These are phyloP conservation scores for Pyrus bretschneideri DNA, from an alignment of 306 rosid species.

Conservation along the genomic window DNA sequence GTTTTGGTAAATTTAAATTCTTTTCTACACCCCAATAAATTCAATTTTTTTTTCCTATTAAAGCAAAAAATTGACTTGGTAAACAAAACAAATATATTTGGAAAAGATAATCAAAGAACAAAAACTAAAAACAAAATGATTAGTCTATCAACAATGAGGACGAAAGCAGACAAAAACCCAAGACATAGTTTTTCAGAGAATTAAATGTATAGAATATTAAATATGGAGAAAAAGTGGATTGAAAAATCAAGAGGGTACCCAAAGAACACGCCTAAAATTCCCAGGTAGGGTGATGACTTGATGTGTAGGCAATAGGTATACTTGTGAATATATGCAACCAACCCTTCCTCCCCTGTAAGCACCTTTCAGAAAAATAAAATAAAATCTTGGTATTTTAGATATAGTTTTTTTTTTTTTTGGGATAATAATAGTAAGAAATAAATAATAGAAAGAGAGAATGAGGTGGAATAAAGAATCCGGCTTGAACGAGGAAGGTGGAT, in stretches of 20 bases:
- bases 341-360: background rate
- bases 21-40: conserved; percentile 24
- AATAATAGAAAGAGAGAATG: background rate
- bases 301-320: background rate
- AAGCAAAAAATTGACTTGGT: conserved; percentile 44
- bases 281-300: conserved; percentile 14
- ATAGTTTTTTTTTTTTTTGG: background rate
- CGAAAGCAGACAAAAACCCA: conserved; percentile 10
- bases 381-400: conserved; percentile 4
- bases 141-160: conserved; percentile 20
- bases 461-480: conserved; percentile 8
- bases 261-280: background rate
- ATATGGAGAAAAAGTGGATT: background rate
- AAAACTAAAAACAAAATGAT: conserved; percentile 2
- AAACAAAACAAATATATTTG: conserved; percentile 25
- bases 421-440: background rate
- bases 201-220: background rate
- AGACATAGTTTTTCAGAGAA: background rate
- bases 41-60: background rate
- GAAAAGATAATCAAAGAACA: conserved; percentile 10
- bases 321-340: background rate
- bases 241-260: conserved; percentile 11
- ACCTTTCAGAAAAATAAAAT: background rate
- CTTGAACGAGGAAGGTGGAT: conserved; percentile 19
- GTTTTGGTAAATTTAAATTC: conserved; percentile 16